Evolutionary conservation across 768 basidiomycete species (phyloP).

Genomic region (Serendipita sp.): DNA sequence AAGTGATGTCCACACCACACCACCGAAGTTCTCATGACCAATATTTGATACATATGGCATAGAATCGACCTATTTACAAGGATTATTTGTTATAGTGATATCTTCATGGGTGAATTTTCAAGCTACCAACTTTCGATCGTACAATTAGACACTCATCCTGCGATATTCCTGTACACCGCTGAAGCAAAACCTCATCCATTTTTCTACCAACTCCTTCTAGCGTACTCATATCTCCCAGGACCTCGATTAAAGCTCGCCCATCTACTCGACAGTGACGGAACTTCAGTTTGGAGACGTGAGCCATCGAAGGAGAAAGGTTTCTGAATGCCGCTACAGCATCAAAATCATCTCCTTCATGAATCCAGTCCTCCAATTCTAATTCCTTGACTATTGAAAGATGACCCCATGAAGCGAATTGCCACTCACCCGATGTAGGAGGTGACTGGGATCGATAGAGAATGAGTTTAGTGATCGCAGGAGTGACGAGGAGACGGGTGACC

Average conservation of each 20-base stretch:
- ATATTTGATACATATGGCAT: too few relatives aligned
- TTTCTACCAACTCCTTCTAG: neutral
- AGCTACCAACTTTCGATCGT: neutral
- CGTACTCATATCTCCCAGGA: neutral
- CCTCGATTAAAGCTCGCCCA: neutral
- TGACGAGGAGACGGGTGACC: neutral
- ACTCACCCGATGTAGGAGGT: neutral
- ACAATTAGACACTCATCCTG: neutral
- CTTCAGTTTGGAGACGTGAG: neutral
- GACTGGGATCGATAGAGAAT: neutral
- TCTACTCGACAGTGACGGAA: neutral
- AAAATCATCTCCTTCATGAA: neutral
- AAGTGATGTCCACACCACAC: neutral
- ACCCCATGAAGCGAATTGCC: neutral
- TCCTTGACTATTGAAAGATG: neutral
- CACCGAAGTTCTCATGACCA: neutral
- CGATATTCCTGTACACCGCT: neutral
- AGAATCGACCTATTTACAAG: too few relatives aligned
- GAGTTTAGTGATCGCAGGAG: neutral
- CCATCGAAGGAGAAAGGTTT: neutral
- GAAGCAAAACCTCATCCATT: neutral
- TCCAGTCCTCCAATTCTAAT: neutral
- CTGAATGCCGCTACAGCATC: neutral
- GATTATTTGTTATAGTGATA: too few relatives aligned
- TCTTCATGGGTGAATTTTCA: neutral